Conservation (phyloP, 75 land plant genomes). For the Larix kaempferi region DNA sequence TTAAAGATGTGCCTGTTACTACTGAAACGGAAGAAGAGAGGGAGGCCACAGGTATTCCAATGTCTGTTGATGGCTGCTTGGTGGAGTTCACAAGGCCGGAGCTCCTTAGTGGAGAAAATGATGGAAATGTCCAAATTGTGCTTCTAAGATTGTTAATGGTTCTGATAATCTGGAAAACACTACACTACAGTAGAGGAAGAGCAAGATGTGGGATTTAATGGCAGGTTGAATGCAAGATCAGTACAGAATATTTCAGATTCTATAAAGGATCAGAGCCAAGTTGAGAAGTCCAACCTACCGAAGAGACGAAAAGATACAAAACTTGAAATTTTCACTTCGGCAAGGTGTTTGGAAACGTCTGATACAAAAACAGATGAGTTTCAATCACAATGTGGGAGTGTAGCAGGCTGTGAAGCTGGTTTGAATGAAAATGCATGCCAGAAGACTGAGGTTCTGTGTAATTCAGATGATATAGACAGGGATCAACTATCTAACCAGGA, state of each 20-base stretch:
- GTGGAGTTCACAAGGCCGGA: conserved; percentile 72
- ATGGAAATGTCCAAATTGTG: conserved; percentile 88
- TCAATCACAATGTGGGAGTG: background rate
- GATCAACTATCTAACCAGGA: background rate
- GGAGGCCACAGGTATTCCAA: conserved; percentile 42
- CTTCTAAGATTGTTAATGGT: conserved; percentile 6
- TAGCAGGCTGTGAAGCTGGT: background rate
- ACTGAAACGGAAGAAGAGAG: conserved; percentile 33
- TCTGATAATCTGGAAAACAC: background rate
- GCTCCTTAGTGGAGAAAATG: conserved; percentile 79
- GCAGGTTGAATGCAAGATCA: no score
- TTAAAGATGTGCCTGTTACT: no score
- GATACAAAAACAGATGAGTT: background rate
- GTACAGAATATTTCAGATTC: background rate
- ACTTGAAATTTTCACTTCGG: background rate
- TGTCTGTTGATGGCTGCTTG: conserved; percentile 78
- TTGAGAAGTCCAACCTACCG: background rate
- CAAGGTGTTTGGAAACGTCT: background rate
- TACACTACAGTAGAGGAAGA: no score
- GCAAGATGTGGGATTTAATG: no score
- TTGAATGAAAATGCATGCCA: background rate
- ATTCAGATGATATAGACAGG: background rate
- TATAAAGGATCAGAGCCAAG: background rate
- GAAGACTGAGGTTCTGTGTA: background rate
- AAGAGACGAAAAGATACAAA: background rate